These are phyloP conservation scores for Casuarina equisetifolia DNA, from an alignment of 306 rosid species.

Conservation along the genomic window DNA sequence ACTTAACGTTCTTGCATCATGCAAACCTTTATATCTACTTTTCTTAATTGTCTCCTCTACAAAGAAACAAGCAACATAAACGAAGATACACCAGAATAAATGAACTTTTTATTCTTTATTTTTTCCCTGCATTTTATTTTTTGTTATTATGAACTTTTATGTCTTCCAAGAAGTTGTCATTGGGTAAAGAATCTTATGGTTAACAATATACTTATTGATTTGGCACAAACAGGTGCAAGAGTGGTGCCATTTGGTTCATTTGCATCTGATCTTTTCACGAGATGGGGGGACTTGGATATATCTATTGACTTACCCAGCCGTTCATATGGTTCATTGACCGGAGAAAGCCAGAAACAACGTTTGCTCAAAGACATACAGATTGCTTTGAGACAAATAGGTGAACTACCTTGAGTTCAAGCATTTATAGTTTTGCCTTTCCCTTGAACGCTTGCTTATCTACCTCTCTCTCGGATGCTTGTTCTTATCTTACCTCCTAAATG, in stretches of 20 bases:
- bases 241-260: conserved; percentile 96
- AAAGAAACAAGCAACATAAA: conserved; percentile 7
- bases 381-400: conserved; percentile 65
- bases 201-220: conserved; percentile 28
- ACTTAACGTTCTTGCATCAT: background rate
- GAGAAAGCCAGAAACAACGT: conserved; percentile 56
- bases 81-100: conserved; percentile 15
- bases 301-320: conserved; percentile 68
- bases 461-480: conserved; percentile 1
- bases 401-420: conserved; percentile 28
- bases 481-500: conserved; percentile 2
- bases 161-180: conserved; percentile 13
- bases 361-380: conserved; percentile 48
- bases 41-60: conserved; percentile 3
- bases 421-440: background rate
- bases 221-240: conserved; percentile 71
- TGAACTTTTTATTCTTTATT: conserved; percentile 22
- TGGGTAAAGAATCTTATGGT: conserved; percentile 15
- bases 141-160: conserved; percentile 3
- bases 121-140: background rate
- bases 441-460: background rate
- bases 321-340: conserved; percentile 54
- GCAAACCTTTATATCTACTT: background rate
- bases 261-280: conserved; percentile 71
- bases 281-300: conserved; percentile 92